Percentiles rank a stretch among this genome's conserved stretches.
phyloP scores from a whole-genome alignment of 2,329 filamentous ascomycete genomes.

The Emmonsiellopsis sp. region DNA sequence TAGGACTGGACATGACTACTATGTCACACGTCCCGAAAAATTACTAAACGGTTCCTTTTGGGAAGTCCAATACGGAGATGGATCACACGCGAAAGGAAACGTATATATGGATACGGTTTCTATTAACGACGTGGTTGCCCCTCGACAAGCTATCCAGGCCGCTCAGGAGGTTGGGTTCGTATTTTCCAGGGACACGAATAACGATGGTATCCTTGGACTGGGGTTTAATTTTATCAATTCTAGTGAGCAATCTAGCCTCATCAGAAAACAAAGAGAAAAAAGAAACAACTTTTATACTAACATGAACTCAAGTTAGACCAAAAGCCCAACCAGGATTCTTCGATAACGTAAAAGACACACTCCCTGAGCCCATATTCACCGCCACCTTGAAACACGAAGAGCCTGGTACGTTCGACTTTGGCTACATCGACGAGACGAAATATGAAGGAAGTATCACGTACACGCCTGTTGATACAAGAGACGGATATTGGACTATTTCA shows the following conservation, averaged over 20 bases:
- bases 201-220: constrained; percentile 52
- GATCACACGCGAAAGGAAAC: constrained; percentile 51
- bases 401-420: constrained; percentile 63
- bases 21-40: constrained; percentile 42
- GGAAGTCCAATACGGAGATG: constrained; percentile 57
- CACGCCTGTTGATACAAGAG: constrained; percentile 49
- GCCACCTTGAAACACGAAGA: constrained; percentile 54
- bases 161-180: constrained; percentile 47
- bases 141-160: constrained; percentile 55
- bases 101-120: constrained; percentile 58
- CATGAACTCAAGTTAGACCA: constrained; percentile 5
- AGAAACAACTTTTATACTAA: background rate
- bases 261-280: too few relatives aligned
- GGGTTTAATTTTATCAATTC: constrained; percentile 53
- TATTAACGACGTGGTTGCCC: constrained; percentile 51
- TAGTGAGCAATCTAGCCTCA: constrained; percentile 12
- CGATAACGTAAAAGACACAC: constrained; percentile 52
- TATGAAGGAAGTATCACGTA: constrained; percentile 55
- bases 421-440: constrained; percentile 54
- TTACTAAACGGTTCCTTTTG: constrained; percentile 45
- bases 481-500: constrained; percentile 61
- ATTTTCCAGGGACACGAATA: constrained; percentile 43
- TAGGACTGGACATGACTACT: constrained; percentile 47
- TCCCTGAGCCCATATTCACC: constrained; percentile 60
- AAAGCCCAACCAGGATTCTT: constrained; percentile 59